Evolutionary conservation across 768 basidiomycete genomes (phyloP).

Genomic region (Trametes coccinea): DNA sequence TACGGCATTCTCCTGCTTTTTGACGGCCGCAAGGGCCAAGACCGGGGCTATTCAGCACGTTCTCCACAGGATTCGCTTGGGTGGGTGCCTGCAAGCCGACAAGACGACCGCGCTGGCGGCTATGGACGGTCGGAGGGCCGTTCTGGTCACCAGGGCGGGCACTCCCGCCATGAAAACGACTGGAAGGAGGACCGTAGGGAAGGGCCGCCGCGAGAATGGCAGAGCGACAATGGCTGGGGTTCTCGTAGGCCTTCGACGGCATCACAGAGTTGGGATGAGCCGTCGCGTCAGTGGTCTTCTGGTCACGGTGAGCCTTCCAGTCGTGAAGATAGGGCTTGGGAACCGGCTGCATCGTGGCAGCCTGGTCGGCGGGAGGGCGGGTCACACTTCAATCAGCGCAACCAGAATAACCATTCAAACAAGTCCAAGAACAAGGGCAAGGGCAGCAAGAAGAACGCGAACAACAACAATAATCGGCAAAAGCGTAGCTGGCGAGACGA

Average conservation of each 20-base stretch:
- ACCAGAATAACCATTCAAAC: conserved; percentile 31
- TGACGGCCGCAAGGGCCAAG: not conserved
- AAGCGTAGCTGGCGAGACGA: conserved; percentile 51
- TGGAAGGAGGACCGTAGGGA: conserved; percentile 43
- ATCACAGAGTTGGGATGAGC: conserved; percentile 26
- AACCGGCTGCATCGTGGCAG: conserved; percentile 32
- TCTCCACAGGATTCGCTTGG: conserved; percentile 14
- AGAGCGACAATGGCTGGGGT: conserved; percentile 39
- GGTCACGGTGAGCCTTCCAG: conserved; percentile 14
- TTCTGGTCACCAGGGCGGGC: conserved; percentile 4
- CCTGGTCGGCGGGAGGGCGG: conserved; percentile 37
- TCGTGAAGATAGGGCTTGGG: conserved; percentile 30
- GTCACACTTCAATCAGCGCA: conserved; percentile 21
- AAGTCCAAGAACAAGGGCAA: conserved; percentile 37
- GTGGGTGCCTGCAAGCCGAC: conserved; percentile 10
- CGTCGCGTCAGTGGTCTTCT: conserved; percentile 23
- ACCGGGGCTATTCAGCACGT: conserved; percentile 8
- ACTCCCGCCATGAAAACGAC: conserved; percentile 38
- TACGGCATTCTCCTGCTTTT: conserved; percentile 6
- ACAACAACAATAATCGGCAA: conserved; percentile 36
- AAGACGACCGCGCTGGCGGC: conserved; percentile 19
- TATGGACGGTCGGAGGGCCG: conserved; percentile 14
- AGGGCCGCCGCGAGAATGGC: conserved; percentile 39
- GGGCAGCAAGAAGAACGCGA: conserved; percentile 38
- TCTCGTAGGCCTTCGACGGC: conserved; percentile 5